Conservation (phyloP, 192 early-diverging fungal species). For the Coemansia sp. region DNA sequence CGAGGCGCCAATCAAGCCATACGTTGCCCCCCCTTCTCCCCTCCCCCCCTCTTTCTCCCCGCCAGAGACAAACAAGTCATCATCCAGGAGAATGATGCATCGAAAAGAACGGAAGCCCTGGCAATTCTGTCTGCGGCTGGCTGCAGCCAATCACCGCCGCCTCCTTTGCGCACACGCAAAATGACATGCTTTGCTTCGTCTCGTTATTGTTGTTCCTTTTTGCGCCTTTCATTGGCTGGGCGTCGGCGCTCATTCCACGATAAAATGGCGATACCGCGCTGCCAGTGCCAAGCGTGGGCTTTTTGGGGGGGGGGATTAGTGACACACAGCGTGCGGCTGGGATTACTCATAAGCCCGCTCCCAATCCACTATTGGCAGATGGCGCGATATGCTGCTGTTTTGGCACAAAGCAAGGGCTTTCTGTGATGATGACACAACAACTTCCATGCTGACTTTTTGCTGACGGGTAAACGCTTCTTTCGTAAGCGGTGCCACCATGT, state of each 20-base stretch:
- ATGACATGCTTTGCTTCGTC: neutral
- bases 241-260: neutral
- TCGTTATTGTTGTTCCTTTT: neutral
- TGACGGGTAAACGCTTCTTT: neutral
- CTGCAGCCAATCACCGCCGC: slow-evolving; percentile 6
- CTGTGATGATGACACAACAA: neutral
- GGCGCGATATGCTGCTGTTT: slow-evolving; percentile 6
- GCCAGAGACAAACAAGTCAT: neutral
- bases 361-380: neutral
- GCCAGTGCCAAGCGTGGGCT: neutral
- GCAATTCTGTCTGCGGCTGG: neutral
- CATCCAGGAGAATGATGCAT: slow-evolving; percentile 3
- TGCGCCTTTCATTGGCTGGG: neutral
- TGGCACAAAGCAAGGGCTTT: neutral
- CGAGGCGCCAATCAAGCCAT: slow-evolving; percentile 1
- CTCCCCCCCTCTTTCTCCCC: slow-evolving; percentile 1
- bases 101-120: slow-evolving; percentile 1
- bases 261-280: slow-evolving; percentile 6
- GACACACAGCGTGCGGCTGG: slow-evolving; percentile 5
- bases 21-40: neutral
- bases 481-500: neutral
- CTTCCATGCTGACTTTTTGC: neutral
- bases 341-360: neutral
- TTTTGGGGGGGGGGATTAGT: neutral
- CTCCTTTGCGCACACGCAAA: slow-evolving; percentile 1